Evolutionary conservation across 306 rosid genomes (phyloP), one percentile per base, ranked within the genome.

Genomic region (Trichosanthes truncata): DNA sequence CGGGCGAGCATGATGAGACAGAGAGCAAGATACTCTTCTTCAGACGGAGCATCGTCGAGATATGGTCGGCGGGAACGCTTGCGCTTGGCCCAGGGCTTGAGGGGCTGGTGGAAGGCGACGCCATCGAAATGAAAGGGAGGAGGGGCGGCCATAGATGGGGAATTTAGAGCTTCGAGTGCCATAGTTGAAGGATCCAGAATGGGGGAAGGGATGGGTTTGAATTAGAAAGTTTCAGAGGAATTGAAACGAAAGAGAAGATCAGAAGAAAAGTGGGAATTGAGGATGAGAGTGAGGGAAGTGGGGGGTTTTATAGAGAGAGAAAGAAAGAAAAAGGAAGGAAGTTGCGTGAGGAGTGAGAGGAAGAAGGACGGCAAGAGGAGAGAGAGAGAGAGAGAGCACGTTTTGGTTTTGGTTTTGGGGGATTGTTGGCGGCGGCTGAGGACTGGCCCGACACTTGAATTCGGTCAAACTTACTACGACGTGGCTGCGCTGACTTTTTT

Each of bases 1-100:
- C 89, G 97, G 3, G 98, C 96, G 1, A 95, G 90, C 96, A 95
- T 93, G 94, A 95, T 86, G 83, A 94, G 99, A 77, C 99, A 95
- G 79, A 95, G 93, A 81, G 99, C 99, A 14, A 95, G 90, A 69
- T 95, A 93, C 78, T 95, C 97, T 69, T 95, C 99, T 9, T 95
- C 97, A 0, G 96, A 69, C 0, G 92, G 77, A 0, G 88, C 83
- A 53, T 79, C 90, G 3, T 86, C 89, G 1, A 81, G 5, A 48
- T 89, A 94, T 0, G 88, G 89, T 43, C 90, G 90, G 76, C 81
- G 88, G 1, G 97, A 91, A 59, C 97, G 92, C 83, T 93, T 93
- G 33, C 92, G 71, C 62, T 90, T 95, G 0, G 90, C 45, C 88
- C 96, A 90, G 4, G 97, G 89, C 82, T 91, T 96, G 9, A 78